A percentile compares a stretch with the other conserved stretches of the same genome.
These are phyloP conservation scores for Platanthera guangdongensis DNA, from an alignment of 106 monocot genomes.

Conservation along the genomic window DNA sequence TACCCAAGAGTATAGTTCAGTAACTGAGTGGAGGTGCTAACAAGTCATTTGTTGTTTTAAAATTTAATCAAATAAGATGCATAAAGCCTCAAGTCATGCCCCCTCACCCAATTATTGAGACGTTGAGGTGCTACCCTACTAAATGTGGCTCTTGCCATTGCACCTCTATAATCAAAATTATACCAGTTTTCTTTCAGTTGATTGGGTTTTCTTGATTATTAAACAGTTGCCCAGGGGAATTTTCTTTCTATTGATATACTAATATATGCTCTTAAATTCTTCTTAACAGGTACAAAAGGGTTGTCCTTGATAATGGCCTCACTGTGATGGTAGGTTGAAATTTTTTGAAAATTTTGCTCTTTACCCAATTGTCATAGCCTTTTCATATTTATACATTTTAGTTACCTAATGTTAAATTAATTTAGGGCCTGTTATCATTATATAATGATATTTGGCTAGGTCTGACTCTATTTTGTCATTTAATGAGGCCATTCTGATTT, in stretches of 20 bases:
- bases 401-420: neutral
- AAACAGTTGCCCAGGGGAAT: neutral
- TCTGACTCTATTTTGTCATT: neutral
- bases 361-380: neutral
- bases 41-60: neutral
- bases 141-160: neutral
- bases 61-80: neutral
- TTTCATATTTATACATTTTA: neutral
- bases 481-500: neutral
- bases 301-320: constrained; percentile 75
- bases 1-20: neutral
- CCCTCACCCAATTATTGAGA: neutral
- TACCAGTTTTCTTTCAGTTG: neutral
- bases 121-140: neutral
- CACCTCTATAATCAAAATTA: neutral
- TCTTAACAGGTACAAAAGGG: constrained; percentile 61
- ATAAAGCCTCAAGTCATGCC: neutral
- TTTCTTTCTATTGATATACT: neutral
- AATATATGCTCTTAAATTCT: neutral
- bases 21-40: neutral
- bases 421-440: too few relatives aligned
- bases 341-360: constrained; percentile 6
- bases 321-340: constrained; percentile 48
- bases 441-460: neutral
- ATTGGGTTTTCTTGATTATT: neutral